phyloP scores from a whole-genome alignment of 148 eudicot species.

The Chenopodium berlandieri region DNA sequence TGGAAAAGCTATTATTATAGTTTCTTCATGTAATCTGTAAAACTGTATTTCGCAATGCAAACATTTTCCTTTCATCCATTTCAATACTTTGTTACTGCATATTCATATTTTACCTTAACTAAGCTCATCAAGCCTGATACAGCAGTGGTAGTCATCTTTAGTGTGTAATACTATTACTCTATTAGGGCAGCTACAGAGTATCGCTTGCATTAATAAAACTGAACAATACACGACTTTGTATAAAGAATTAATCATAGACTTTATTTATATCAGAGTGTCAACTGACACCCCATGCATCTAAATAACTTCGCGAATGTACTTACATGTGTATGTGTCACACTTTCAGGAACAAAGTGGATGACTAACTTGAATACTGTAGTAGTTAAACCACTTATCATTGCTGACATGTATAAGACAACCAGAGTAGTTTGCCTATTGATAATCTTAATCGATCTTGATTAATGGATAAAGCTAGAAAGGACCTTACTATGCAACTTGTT shows the following conservation, averaged over 20 bases:
- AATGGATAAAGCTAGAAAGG: background rate
- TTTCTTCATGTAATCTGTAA: constrained; percentile 13
- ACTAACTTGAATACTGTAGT: background rate
- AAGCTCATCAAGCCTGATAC: background rate
- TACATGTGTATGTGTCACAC: background rate
- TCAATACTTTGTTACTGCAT: too few relatives aligned
- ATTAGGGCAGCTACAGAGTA: too few relatives aligned
- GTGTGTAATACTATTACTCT: too few relatives aligned
- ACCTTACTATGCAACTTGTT: too few relatives aligned
- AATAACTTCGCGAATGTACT: too few relatives aligned
- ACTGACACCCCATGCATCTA: too few relatives aligned
- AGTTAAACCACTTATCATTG: background rate
- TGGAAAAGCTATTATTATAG: constrained; percentile 53
- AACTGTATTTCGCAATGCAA: constrained; percentile 27
- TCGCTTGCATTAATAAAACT: too few relatives aligned
- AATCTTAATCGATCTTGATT: too few relatives aligned
- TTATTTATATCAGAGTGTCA: too few relatives aligned
- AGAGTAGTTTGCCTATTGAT: background rate
- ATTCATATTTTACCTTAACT: background rate
- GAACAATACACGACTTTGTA: background rate
- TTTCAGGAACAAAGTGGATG: background rate
- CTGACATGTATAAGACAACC: background rate
- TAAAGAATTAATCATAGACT: too few relatives aligned
- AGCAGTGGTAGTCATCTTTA: too few relatives aligned
- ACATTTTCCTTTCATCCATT: constrained; percentile 14